phyloP scores from a whole-genome alignment of 2,329 filamentous ascomycete genomes.

The Iodosphaeria phyllophila region DNA sequence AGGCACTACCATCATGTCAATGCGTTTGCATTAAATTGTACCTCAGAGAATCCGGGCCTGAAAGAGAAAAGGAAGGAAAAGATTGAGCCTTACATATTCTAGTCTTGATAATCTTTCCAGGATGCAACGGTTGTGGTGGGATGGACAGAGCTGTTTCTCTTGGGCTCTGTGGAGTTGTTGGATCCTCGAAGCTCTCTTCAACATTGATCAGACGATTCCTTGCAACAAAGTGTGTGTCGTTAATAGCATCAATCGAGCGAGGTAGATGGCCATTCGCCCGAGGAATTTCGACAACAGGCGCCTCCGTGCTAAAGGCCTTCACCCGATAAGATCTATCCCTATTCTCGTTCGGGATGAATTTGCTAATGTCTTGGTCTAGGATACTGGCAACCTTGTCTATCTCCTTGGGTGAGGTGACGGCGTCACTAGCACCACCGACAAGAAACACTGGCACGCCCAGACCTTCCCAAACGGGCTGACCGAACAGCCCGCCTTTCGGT shows the following conservation, averaged over 20 bases:
- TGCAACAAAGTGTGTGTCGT: conserved; percentile 18
- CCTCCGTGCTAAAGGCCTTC: conserved; percentile 14
- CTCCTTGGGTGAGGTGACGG: conserved; percentile 53
- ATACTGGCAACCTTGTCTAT: conserved; percentile 43
- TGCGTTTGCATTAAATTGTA: too few relatives aligned
- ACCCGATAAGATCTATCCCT: not conserved
- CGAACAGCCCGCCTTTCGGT: conserved; percentile 46
- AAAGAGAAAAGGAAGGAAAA: too few relatives aligned
- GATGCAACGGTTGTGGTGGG: conserved; percentile 27
- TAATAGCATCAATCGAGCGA: conserved; percentile 19
- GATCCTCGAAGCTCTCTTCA: conserved; percentile 16
- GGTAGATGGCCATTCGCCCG: conserved; percentile 14
- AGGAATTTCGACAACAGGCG: conserved; percentile 22
- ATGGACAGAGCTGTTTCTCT: conserved; percentile 20
- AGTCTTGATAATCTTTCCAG: conserved; percentile 42
- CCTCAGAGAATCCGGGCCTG: too few relatives aligned
- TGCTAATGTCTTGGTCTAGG: conserved; percentile 11
- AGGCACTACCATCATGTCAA: conserved; percentile 51
- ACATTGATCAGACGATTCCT: conserved; percentile 7
- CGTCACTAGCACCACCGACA: conserved; percentile 60
- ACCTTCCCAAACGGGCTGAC: conserved; percentile 50
- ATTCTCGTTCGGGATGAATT: not conserved
- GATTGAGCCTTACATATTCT: too few relatives aligned
- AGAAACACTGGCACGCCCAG: conserved; percentile 60
- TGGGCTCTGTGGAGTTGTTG: conserved; percentile 27